Evolutionary conservation across 371 early-diverging fungal genomes (phyloP).

Genomic region (Rhizopus microsporus): DNA sequence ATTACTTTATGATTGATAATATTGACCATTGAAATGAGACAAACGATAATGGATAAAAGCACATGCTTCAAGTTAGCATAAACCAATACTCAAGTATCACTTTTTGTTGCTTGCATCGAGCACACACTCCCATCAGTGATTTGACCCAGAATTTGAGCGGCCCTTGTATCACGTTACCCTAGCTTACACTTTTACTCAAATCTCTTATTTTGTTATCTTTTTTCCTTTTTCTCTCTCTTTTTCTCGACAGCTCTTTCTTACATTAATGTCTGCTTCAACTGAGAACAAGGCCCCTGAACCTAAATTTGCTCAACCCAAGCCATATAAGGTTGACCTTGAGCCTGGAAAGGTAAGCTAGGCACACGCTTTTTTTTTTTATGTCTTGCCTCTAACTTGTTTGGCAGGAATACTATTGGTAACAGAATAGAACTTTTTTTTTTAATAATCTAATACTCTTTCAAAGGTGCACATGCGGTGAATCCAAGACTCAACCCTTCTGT

Average conservation of each 20-base stretch:
- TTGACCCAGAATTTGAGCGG: not conserved
- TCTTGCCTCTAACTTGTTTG: not conserved
- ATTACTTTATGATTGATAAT: too few relatives aligned
- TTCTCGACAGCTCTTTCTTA: slow-evolving; percentile 5
- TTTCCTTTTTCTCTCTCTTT: slow-evolving; percentile 2
- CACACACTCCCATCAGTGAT: too few relatives aligned
- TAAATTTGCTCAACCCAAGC: slow-evolving; percentile 32
- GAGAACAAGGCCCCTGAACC: slow-evolving; percentile 19
- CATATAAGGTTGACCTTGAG: slow-evolving; percentile 36
- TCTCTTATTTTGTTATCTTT: not conserved
- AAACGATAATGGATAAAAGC: too few relatives aligned
- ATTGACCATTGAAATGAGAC: too few relatives aligned
- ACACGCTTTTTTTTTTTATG: not conserved
- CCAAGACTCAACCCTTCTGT: slow-evolving; percentile 42
- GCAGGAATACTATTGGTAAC: slow-evolving; percentile 39
- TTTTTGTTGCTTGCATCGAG: too few relatives aligned
- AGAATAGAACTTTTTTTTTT: not conserved
- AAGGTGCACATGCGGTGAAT: slow-evolving; percentile 40
- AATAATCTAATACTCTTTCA: not conserved
- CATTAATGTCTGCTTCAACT: slow-evolving; percentile 20
- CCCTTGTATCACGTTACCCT: not conserved
- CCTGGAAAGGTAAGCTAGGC: slow-evolving; percentile 30
- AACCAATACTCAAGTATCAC: too few relatives aligned
- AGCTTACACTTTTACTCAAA: not conserved
- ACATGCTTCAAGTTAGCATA: too few relatives aligned